Evolutionary conservation across 257 asterid genomes (phyloP).

Genomic region (Nicotiana sylvestris): DNA sequence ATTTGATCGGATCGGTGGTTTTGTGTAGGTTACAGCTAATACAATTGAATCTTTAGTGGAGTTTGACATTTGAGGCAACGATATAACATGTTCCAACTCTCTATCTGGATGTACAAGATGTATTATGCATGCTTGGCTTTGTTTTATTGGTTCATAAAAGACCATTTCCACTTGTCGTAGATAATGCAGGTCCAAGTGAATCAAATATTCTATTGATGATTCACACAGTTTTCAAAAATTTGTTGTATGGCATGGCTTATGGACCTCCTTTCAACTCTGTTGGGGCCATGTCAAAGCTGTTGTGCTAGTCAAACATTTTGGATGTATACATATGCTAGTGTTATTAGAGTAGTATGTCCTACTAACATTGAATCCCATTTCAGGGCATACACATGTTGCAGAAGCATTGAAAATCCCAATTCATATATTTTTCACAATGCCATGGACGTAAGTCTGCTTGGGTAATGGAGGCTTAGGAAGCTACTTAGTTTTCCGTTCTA

Average conservation of each 20-base stretch:
- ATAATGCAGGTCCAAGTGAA: no score
- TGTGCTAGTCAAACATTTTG: neutral
- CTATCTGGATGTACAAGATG: no score
- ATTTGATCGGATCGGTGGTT: neutral
- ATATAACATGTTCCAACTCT: neutral
- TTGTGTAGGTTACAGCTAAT: neutral
- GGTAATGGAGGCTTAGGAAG: neutral
- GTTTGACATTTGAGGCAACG: neutral
- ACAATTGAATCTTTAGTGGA: neutral
- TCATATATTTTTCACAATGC: constrained; percentile 92
- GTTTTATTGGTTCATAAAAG: neutral
- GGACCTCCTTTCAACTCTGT: neutral
- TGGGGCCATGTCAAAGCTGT: neutral
- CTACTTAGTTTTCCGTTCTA: constrained; percentile 13
- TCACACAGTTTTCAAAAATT: no score
- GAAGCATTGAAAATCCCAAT: constrained; percentile 78
- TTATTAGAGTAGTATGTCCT: neutral
- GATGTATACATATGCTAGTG: neutral
- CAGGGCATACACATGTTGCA: constrained; percentile 90
- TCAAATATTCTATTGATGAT: no score
- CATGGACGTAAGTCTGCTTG: constrained; percentile 85
- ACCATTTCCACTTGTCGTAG: neutral
- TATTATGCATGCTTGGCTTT: neutral
- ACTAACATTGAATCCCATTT: neutral
- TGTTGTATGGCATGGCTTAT: no score